Evolutionary conservation across 2,329 filamentous ascomycete species (phyloP).

Genomic region (Westerdykella ornata): DNA sequence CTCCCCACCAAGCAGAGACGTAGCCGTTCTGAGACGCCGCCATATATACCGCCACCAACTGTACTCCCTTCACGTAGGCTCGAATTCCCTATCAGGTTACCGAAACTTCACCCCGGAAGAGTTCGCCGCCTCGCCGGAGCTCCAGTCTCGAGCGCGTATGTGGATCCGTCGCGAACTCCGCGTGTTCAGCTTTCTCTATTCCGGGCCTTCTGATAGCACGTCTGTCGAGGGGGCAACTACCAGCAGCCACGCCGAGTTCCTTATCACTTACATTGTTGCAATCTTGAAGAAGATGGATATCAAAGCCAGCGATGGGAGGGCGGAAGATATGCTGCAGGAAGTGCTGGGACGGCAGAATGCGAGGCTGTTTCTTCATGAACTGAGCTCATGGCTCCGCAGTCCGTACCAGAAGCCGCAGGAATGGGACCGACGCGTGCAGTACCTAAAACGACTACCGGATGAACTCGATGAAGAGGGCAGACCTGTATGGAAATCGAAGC

Average conservation of each 20-base stretch:
- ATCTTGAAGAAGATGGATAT: conserved; percentile 78
- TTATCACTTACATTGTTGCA: conserved; percentile 78
- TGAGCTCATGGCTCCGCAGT: conserved; percentile 75
- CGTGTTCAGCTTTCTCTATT: conserved; percentile 68
- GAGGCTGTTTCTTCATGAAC: conserved; percentile 73
- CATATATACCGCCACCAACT: conserved; percentile 65
- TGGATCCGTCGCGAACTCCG: conserved; percentile 80
- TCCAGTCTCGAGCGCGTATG: conserved; percentile 68
- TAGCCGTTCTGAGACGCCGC: conserved; percentile 55
- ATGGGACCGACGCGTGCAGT: conserved; percentile 79
- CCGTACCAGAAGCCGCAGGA: conserved; percentile 64
- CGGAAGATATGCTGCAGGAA: conserved; percentile 70
- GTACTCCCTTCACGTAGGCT: conserved; percentile 75
- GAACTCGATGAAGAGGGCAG: neutral
- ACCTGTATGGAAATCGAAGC: neutral
- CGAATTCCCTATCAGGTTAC: conserved; percentile 71
- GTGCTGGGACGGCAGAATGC: conserved; percentile 71
- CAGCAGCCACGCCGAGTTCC: conserved; percentile 69
- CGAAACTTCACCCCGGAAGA: conserved; percentile 62
- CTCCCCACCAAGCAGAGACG: conserved; percentile 30
- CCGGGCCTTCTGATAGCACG: conserved; percentile 11
- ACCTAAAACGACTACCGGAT: conserved; percentile 37
- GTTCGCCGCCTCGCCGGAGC: conserved; percentile 57
- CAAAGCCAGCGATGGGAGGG: conserved; percentile 69
- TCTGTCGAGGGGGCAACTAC: conserved; percentile 18